Base-by-base conservation (phyloP, 2,329 filamentous ascomycete genomes). In the Trematosphaeria pertusa region DNA sequence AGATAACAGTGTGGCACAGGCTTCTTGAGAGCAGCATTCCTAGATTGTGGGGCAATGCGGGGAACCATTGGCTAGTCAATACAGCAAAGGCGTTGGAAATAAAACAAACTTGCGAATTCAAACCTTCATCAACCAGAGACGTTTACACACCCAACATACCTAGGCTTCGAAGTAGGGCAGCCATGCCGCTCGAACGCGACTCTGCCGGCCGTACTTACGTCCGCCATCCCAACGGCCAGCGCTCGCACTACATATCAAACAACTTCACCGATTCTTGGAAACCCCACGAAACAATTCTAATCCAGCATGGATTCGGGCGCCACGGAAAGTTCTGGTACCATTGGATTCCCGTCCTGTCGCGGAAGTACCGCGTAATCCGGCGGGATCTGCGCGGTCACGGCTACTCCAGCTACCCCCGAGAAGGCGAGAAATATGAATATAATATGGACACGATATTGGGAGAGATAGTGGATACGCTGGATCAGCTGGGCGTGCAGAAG, bases 261-360 rank as follows among this genome's bases (percentile, higher is more conserved):
- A 46, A 57, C 45, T 70, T 66, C 33, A 54, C 55, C 10, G 63
- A 65, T 39, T 65, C 65, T 3, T 71, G 64, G 68, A 68, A 65
- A 37, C 54, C 65, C 1, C 14, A 40, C 37, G 59, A 67, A n/a
- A 67, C 69, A 14, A 65, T 73, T 28, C 48, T 72, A 3, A 70
- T 73, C 14, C 68, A 73, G 28, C 69, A 72, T n/a, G 69, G 69
- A 7, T 73, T 73, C 43, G 69, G 56, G 2, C 60, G 70, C 7
- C 62, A 69, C 41, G 44, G 62, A 3, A 59, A 46, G 6, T 70
- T 71, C 46, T 73, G 67, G 67, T 66, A 72, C 43, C 65, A 70
- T 37, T 73, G 69, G 69, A 56, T 72, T 15, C 69, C 70, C 1
- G 24, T 59, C 4, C 51, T 73, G n/a, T 45, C 65, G 1, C 58